A percentile compares a stretch with the other conserved stretches of the same genome.
These are phyloP conservation scores for Fusarium solani-melongenae DNA, from an alignment of 2,329 filamentous ascomycete species.

Conservation along the genomic window DNA sequence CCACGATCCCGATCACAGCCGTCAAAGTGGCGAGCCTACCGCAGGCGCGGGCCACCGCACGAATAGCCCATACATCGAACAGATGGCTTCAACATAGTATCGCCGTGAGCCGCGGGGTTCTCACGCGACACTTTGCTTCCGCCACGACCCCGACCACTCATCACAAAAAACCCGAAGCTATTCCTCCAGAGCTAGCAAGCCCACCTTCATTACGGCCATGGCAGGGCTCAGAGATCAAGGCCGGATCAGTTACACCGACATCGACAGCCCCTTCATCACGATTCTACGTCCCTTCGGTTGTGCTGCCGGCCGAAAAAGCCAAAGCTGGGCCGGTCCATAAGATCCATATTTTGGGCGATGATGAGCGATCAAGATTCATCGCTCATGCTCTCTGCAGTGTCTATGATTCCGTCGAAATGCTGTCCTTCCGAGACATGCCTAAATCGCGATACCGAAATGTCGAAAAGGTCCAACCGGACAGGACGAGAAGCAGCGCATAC, in stretches of 20 bases:
- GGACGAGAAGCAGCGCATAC: conserved; percentile 25
- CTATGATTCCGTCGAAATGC: conserved; percentile 53
- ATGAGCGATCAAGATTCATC: conserved; percentile 54
- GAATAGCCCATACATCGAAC: conserved; percentile 50
- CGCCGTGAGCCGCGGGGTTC: conserved; percentile 50
- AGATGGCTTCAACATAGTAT: conserved; percentile 56
- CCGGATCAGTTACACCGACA: conserved; percentile 21
- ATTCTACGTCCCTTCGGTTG: conserved; percentile 51
- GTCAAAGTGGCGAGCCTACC: conserved; percentile 51
- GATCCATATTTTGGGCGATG: conserved; percentile 56
- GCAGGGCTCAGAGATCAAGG: conserved; percentile 12
- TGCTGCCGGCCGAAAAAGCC: conserved; percentile 48
- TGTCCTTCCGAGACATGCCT: conserved; percentile 43
- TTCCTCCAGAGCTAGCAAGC: conserved; percentile 33
- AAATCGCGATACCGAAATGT: conserved; percentile 48
- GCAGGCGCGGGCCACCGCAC: conserved; percentile 57
- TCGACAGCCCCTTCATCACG: conserved; percentile 32
- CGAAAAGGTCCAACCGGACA: conserved; percentile 36
- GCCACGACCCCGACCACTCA: conserved; percentile 40
- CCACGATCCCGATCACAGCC: conserved; percentile 18
- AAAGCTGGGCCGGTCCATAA: conserved; percentile 50
- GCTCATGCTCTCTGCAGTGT: conserved; percentile 55
- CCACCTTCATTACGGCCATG: conserved; percentile 36
- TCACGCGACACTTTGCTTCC: conserved; percentile 47
- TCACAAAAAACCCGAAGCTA: conserved; percentile 35